phyloP scores from a whole-genome alignment of 805 yeast species.

The Diddensiella caesifluorescens region DNA sequence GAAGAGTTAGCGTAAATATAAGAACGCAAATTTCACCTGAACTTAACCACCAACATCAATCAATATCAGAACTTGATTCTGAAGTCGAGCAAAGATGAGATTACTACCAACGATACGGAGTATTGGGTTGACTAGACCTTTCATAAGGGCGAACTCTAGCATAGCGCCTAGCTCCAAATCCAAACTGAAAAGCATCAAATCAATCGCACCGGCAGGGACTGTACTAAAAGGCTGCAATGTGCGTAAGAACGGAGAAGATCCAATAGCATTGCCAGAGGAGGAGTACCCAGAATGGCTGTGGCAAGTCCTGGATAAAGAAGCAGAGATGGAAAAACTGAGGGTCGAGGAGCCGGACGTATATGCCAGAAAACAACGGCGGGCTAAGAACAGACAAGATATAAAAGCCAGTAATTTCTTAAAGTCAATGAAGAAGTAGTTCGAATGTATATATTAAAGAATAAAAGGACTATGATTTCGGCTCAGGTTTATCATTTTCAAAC shows the following conservation, averaged over 20 bases:
- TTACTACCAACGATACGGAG: not conserved
- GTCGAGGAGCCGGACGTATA: slow-evolving; percentile 53
- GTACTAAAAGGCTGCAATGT: slow-evolving; percentile 71
- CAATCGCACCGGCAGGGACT: slow-evolving; percentile 36
- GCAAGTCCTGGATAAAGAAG: slow-evolving; percentile 67
- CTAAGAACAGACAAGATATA: slow-evolving; percentile 60
- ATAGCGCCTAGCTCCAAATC: no score
- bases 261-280: slow-evolving; percentile 77
- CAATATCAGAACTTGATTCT: no score
- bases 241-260: slow-evolving; percentile 76
- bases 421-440: slow-evolving; percentile 37
- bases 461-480: not conserved
- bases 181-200: slow-evolving; percentile 17
- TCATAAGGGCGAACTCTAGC: not conserved
- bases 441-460: no score
- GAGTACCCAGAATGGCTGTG: slow-evolving; percentile 97
- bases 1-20: no score
- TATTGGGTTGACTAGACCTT: not conserved
- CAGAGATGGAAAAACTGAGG: slow-evolving; percentile 52
- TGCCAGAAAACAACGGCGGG: slow-evolving; percentile 67
- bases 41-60: no score
- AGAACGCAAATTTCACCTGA: no score
- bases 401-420: slow-evolving; percentile 75
- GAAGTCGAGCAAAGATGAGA: no score
- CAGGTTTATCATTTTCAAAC: not conserved